Evolutionary conservation across 2,329 filamentous ascomycete species (phyloP).

Genomic region (Botryotinia convoluta): DNA sequence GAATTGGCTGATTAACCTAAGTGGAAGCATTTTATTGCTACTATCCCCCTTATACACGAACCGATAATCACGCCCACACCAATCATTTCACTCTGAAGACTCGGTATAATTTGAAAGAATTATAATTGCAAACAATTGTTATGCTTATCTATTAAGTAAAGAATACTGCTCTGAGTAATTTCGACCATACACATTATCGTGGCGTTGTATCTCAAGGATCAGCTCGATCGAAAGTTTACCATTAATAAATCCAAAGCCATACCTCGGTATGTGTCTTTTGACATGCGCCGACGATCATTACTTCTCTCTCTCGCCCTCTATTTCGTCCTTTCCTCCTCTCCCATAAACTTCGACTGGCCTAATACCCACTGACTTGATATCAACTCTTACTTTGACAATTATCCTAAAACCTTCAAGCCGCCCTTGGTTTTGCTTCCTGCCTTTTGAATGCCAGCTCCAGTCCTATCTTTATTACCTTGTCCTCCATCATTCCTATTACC

Average conservation of each 20-base stretch:
- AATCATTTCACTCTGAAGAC: background rate
- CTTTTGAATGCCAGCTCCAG: conserved; percentile 56
- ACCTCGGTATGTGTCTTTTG: background rate
- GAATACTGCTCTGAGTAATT: background rate
- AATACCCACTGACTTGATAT: background rate
- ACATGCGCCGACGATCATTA: background rate
- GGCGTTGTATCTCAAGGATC: background rate
- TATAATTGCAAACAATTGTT: background rate
- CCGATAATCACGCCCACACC: background rate
- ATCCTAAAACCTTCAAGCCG: conserved; percentile 60
- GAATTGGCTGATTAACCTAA: background rate
- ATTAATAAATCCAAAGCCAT: background rate
- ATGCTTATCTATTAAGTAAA: background rate
- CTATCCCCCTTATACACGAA: background rate
- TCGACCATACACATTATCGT: background rate
- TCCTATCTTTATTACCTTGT: conserved; percentile 39
- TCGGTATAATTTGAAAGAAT: background rate
- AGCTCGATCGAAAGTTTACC: background rate
- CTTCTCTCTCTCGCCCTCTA: background rate
- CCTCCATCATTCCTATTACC: conserved; percentile 39
- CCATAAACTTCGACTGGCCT: background rate
- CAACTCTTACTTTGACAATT: conserved; percentile 25
- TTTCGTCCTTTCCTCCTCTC: background rate
- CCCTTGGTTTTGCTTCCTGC: conserved; percentile 67
- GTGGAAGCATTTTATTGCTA: background rate